Evolutionary conservation across 306 rosid genomes (phyloP), one percentile per base, ranked within the genome.

Genomic region (Medicago ruthenica): DNA sequence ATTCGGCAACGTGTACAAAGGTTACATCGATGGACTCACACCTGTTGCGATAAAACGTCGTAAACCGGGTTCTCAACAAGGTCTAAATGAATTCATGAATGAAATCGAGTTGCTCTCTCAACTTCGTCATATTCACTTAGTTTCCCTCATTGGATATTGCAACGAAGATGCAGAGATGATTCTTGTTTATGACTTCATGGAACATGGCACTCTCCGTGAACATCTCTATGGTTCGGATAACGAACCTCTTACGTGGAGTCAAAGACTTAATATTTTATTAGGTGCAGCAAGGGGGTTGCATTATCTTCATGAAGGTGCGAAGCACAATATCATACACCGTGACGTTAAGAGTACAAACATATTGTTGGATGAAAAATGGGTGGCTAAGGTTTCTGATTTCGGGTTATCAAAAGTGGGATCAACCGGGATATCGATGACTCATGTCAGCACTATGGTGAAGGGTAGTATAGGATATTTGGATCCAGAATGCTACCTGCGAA

Each of bases 331-430:
- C 16, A 83, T 83, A 24, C 89, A 86, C 42, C 83, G 85, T 1
- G 89, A 86, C 2, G 87, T 86, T 42, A 86, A 80, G 71, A 63
- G 74, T 4, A 83, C 79, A 0, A 86, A 86, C 47, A 86, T 86
- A 16, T 48, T 85, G 10, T 13, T 85, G 8, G 89, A 85, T 21
- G 76, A 79, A 5, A 72, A 85, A 17, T 67, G 79, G 79, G 79
- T 64, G 14, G 83, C 85, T 0, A 83, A 80, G 37, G 81, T 86
- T 63, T 80, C 85, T 0, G 85, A 86, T 42, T 86, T 86, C 3
- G 85, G 86, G 8, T 20, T 86, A 51, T 83, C 85, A 7, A 80
- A 71, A 36, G 50, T 67, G 4, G 80, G 84, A 11, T 76, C 83
- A 12, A 55, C 36, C 0, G 84, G 84, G 4, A 41, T 5, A 22